These are phyloP conservation scores for Talaromyces liani DNA, from an alignment of 495 filamentous ascomycete species.

Conservation along the genomic window DNA sequence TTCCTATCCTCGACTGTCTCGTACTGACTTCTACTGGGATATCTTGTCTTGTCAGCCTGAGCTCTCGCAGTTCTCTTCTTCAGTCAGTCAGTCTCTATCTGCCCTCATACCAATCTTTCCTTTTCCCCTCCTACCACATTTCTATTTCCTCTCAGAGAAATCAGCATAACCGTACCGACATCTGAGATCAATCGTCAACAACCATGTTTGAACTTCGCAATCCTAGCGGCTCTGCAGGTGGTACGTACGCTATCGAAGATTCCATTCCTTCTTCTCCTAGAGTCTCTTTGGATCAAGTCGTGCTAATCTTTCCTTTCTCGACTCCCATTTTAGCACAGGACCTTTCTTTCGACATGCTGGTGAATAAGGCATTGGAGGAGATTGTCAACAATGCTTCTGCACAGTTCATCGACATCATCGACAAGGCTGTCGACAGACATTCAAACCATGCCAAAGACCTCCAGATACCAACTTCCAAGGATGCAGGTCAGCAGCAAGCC, in stretches of 20 bases:
- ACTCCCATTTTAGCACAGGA: no score
- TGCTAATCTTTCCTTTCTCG: no score
- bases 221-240: neutral
- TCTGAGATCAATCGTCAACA: neutral
- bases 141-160: no score
- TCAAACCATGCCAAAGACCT: neutral
- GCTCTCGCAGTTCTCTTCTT: neutral
- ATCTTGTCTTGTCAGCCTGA: neutral
- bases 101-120: neutral
- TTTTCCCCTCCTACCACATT: neutral
- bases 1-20: neutral
- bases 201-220: neutral
- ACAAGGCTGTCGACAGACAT: neutral
- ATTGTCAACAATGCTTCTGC: neutral
- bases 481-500: neutral
- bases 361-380: neutral
- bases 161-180: neutral
- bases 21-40: neutral
- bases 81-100: neutral
- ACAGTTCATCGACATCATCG: neutral
- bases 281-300: no score
- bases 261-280: no score
- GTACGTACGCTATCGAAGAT: neutral
- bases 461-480: neutral
- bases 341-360: neutral